Base-by-base conservation (phyloP, 371 early-diverging fungal genomes). In the Actinomortierella ambigua region DNA sequence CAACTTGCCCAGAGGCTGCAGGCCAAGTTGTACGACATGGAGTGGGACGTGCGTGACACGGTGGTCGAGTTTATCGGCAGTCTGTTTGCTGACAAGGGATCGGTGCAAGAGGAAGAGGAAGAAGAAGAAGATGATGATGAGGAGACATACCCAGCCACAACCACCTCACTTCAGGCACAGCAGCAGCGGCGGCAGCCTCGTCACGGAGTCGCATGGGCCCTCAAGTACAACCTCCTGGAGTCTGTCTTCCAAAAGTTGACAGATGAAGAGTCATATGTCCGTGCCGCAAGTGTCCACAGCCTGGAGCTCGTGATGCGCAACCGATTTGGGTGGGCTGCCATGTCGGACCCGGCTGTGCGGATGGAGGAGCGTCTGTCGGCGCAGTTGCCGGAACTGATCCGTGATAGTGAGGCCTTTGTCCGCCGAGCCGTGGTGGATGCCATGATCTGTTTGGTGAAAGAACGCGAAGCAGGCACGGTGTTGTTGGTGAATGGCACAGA, bases 21-120 rank as follows among this genome's bases (percentile, higher is more conserved):
- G 2, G 46, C 78, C 3, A 85, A 82, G 53, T 62, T 83, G 2
- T 59, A 81, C 46, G 85, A 87, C 58, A 69, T 64, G 40, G 82
- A 82, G 51, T 86, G 88, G 85, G 84, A 87, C 73, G 69, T 84
- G 9, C 84, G 88, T 24, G 86, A 85, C 59, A 79, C 80, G 1
- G 79, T 76, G 9, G 61, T 87, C 43, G 79, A 81, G 55, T 87
- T 83, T 49, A 79, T 86, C 28, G 85, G 84, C 29, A 54, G 58
- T 14, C 70, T 87, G 15, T 86, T 85, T 63, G 63, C 68, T 15
- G 24, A 46, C 20, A 2, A 41, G 24, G 27, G 26, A 22, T 26
- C 2, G 13, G 43, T 22, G 27, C 26, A 48, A 41, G 44, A 39
- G 14, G 2, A 14, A 13, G n/a, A 42, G 43, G 24, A 41, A 13